phyloP scores from a whole-genome alignment of 208 protist species.

The Leishmania amazonensis region DNA sequence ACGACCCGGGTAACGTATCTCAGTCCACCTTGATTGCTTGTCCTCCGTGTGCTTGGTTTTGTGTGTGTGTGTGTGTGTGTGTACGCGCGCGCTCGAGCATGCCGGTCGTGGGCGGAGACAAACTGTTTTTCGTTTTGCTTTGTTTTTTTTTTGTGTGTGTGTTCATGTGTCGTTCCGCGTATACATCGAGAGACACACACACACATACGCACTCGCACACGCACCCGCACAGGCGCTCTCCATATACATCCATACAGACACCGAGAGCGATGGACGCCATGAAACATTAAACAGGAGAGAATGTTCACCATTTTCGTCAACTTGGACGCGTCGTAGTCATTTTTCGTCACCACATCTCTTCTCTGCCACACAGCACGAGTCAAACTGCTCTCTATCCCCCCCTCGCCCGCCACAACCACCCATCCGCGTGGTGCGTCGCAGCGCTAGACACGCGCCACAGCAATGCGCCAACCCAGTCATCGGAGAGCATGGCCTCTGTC shows the following conservation, averaged over 20 bases:
- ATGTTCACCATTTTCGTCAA: not conserved
- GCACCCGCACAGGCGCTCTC: not conserved
- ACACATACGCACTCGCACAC: not conserved
- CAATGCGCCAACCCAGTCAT: not conserved
- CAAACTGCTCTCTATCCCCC: not conserved
- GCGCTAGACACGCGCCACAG: not conserved
- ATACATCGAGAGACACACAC: not conserved
- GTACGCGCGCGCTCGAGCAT: not conserved
- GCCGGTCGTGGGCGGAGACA: not conserved
- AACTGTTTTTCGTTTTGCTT: not conserved
- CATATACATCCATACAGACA: not conserved
- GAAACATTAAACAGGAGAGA: not conserved
- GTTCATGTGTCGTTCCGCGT: not conserved
- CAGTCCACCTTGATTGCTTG: not conserved
- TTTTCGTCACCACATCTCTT: not conserved
- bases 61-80: not conserved
- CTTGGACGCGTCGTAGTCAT: too few species aligned
- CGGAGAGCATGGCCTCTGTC: not conserved
- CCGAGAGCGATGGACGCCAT: not conserved
- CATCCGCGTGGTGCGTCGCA: not conserved
- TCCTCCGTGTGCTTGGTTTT: not conserved
- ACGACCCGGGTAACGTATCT: too few species aligned
- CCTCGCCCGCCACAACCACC: not conserved
- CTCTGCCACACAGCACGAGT: not conserved
- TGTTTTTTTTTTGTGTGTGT: not conserved